Evolutionary conservation across 1,284 basidiomycete species (phyloP), one percentile per base, ranked within the genome.

Genomic region (Trichosporon ovoides): DNA sequence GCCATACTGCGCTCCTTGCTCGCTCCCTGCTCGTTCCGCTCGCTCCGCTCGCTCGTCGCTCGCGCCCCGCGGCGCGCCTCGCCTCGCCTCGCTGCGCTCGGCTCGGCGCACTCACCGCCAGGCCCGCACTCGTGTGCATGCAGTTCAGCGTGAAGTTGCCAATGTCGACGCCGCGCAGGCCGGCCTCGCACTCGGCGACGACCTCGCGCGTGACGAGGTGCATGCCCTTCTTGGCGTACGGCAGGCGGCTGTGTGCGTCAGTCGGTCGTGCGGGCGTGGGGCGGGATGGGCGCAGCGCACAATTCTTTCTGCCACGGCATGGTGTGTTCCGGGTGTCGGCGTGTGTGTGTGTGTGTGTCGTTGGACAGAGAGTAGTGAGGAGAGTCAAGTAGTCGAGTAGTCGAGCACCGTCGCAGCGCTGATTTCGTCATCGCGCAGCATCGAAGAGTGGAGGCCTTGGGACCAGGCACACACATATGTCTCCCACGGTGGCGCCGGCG

Each of bases 241-340:
- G 67, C 7, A 80, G 70, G 20, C 69, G 67, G 60, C 76, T 76
- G 58, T 7, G 7, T 51, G 59, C 52, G 59, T 48, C 43, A 34
- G 9, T 4, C n/a, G 2, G 2, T 28, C 24, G 50, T 43, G 57
- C 57, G 87, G 86, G 70, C 87, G 19, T 22, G 14, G 61, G n/a
- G n/a, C n/a, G n/a, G n/a, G n/a, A n/a, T n/a, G n/a, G n/a, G n/a
- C n/a, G n/a, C n/a, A n/a, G n/a, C 73, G 83, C 51, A 74, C 74
- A 96, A 93, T 7, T 86, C 87, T 75, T 87, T 92, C 74, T 96
- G 93, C 89, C 91, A 95, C 57, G 86, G 89, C 92, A 96, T 93
- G 18, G 38, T 72, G 43, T 28, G n/a, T n/a, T n/a, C n/a, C n/a
- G n/a, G n/a, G 18, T 18, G 7, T 51, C 31, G 20, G 7, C 37